Conservation (phyloP, 176 grass and related monocot genomes). For the Cymbopogon citratus region DNA sequence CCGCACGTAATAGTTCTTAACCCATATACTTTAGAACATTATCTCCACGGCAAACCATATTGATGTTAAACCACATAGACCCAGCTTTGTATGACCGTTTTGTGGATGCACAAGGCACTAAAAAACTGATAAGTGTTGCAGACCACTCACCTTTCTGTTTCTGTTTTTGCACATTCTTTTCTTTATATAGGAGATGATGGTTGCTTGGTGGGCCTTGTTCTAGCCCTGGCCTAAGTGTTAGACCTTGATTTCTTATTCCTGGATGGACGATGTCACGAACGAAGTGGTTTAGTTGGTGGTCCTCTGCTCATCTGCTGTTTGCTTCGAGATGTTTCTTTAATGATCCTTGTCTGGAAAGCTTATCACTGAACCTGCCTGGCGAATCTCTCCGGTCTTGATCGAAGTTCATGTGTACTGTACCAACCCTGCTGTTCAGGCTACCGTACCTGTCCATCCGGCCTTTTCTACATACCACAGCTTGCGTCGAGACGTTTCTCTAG, state of each 20-base stretch:
- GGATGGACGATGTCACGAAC: not conserved
- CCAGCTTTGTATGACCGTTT: not conserved
- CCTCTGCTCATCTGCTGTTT: not conserved
- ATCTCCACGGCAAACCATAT: slow-evolving; percentile 12
- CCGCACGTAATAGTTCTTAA: slow-evolving; percentile 12
- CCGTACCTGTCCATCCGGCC: not conserved
- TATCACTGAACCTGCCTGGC: not conserved
- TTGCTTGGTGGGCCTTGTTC: slow-evolving; percentile 4
- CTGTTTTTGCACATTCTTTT: slow-evolving; percentile 9
- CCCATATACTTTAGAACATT: slow-evolving; percentile 31
- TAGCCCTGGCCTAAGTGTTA: slow-evolving; percentile 24
- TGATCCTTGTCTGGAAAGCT: not conserved
- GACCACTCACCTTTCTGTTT: slow-evolving; percentile 19
- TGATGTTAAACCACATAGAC: not conserved
- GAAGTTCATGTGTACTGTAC: not conserved
- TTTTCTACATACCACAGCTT: not conserved
- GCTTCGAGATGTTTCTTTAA: not conserved
- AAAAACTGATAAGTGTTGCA: not conserved
- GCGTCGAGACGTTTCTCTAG: not conserved
- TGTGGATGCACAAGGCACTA: slow-evolving; percentile 32
- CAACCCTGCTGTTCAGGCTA: not conserved
- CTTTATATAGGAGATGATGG: slow-evolving; percentile 8
- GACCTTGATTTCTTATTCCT: not conserved
- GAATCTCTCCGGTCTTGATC: not conserved
- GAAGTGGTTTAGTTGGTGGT: slow-evolving; percentile 25